Base-by-base conservation (phyloP, 2,329 filamentous ascomycete genomes). In the Epichloe gansuensis region DNA sequence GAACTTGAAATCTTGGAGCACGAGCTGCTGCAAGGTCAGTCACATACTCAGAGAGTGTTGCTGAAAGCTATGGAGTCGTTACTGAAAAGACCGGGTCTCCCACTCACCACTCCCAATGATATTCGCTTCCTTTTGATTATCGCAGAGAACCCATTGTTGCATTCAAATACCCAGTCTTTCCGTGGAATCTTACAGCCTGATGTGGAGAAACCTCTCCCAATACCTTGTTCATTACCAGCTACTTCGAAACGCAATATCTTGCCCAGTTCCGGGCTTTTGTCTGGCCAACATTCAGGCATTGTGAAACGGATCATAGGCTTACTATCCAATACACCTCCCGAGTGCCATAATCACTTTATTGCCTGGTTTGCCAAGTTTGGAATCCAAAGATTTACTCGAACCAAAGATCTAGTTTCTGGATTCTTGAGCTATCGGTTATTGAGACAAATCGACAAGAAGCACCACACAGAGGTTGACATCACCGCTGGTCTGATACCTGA, bases 271-370 rank as follows among this genome's bases (percentile, higher is more conserved):
- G 73, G 73, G 0, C 74, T 70, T 7, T 63, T 74, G 11, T 73
- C 79, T 28, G 84, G 83, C 2, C 81, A 87, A 54, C 86, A 95
- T 67, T 90, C 87, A 2, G 86, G 85, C 4, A 85, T 95, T 51
- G 80, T 94, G 60, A 95, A 95, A 66, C 81, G 91, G 39, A 83
- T 94, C 41, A 67, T 95, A 28, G 91, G 91, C 1, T 71, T 95
- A 9, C 64, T 95, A 25, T 85, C 88, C 1, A 88, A 94, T 64
- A 74, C 87, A 12, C 77, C 88, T 0, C 79, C 81, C 54, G 78
- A 85, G 54, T 91, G 86, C 59, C 90, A 95, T 60, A 83, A 85
- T 51, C 81, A 86, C 59, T 69, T 95, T 28, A 81, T 90, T 9
- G 77, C 78, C 6, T 95, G 89, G 89, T 83, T 94, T 60, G 81